These are phyloP conservation scores for Nitzschia sp. DNA, from an alignment of 108 stramenopile species.

Conservation along the genomic window DNA sequence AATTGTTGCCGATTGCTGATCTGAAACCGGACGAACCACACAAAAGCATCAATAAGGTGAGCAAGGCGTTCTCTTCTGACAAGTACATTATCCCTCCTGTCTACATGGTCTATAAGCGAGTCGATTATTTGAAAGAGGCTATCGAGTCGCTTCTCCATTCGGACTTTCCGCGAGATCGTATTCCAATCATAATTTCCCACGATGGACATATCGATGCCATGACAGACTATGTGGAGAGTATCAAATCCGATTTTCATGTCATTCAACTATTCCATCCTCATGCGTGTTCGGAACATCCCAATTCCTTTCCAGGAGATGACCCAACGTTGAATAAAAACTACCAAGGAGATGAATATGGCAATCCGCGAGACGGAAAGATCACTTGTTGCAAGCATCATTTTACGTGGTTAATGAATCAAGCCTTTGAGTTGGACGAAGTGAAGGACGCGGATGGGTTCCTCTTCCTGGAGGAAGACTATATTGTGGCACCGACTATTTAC, in stretches of 20 bases:
- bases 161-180: slow-evolving; percentile 36
- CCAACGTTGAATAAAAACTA: slow-evolving; percentile 42
- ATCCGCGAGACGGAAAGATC: slow-evolving; percentile 38
- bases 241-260: slow-evolving; percentile 45
- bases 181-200: slow-evolving; percentile 56
- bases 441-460: slow-evolving; percentile 36
- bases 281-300: slow-evolving; percentile 55
- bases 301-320: slow-evolving; percentile 53
- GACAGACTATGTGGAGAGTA: slow-evolving; percentile 38
- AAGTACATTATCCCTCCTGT: slow-evolving; percentile 42
- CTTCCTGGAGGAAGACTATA: slow-evolving; percentile 67
- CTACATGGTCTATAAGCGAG: slow-evolving; percentile 60
- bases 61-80: not conserved
- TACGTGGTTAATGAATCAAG: slow-evolving; percentile 55
- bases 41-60: slow-evolving; percentile 19
- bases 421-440: slow-evolving; percentile 25
- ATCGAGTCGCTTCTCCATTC: slow-evolving; percentile 49
- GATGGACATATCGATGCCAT: slow-evolving; percentile 55
- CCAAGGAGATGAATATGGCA: slow-evolving; percentile 45
- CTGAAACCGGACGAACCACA: not conserved
- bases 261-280: slow-evolving; percentile 56
- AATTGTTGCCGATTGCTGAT: slow-evolving; percentile 7
- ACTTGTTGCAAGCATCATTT: slow-evolving; percentile 72
- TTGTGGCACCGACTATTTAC: slow-evolving; percentile 56
- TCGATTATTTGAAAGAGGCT: slow-evolving; percentile 46